A percentile compares a stretch with the other conserved stretches of the same genome.
These are phyloP conservation scores for Beta macrorhiza DNA, from an alignment of 179 eudicot genomes.

Conservation along the genomic window DNA sequence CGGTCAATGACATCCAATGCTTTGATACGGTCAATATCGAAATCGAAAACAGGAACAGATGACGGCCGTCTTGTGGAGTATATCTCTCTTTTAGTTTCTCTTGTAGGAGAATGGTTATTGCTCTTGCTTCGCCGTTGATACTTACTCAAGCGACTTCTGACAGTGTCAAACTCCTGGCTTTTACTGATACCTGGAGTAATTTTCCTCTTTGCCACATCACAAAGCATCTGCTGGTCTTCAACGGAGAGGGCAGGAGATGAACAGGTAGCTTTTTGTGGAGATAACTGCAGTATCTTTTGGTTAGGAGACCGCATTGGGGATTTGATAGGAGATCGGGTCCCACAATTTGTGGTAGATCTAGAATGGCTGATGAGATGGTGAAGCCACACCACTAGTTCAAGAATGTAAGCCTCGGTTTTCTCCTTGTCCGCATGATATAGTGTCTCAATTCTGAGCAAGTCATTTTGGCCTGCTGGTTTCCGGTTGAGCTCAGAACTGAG, in stretches of 20 bases:
- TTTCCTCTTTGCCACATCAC: slow-evolving; percentile 73
- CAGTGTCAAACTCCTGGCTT: slow-evolving; percentile 85
- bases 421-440: slow-evolving; percentile 91
- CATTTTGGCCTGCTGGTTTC: slow-evolving; percentile 64
- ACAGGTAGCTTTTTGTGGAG: slow-evolving; percentile 46
- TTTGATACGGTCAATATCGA: slow-evolving; percentile 69
- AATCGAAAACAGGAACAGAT: slow-evolving; percentile 68
- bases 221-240: slow-evolving; percentile 87
- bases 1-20: slow-evolving; percentile 94
- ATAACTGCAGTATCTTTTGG: slow-evolving; percentile 55
- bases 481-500: slow-evolving; percentile 63
- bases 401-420: slow-evolving; percentile 77
- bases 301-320: slow-evolving; percentile 87
- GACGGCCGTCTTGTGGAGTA: slow-evolving; percentile 63
- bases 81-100: slow-evolving; percentile 54
- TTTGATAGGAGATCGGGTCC: slow-evolving; percentile 64
- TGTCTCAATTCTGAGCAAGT: slow-evolving; percentile 77
- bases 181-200: slow-evolving; percentile 95
- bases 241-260: slow-evolving; percentile 58
- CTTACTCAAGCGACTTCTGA: slow-evolving; percentile 53
- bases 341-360: slow-evolving; percentile 44
- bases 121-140: slow-evolving; percentile 73
- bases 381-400: slow-evolving; percentile 87
- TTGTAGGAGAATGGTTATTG: slow-evolving; percentile 76
- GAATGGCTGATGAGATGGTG: slow-evolving; percentile 80